A percentile compares a stretch with the other conserved stretches of the same genome.
phyloP scores from a whole-genome alignment of 768 basidiomycete genomes.

The Filobasidium floriforme region DNA sequence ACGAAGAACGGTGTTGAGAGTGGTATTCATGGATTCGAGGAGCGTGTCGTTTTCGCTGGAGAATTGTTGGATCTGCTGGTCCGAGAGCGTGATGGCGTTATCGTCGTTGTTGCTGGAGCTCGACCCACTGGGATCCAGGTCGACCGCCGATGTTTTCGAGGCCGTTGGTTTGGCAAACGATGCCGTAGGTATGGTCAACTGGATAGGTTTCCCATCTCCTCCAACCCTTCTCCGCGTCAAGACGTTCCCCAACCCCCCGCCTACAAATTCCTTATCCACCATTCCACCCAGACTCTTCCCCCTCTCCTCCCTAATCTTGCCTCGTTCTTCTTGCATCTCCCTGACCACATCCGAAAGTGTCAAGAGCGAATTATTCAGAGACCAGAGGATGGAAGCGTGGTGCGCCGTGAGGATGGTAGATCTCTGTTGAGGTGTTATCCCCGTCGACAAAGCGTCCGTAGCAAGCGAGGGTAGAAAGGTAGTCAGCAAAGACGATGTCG shows the following conservation, averaged over 20 bases:
- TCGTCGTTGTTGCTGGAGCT: conserved; percentile 54
- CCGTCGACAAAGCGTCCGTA: not conserved
- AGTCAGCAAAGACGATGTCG: conserved; percentile 46
- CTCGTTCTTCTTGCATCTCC: conserved; percentile 88
- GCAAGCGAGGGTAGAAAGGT: conserved; percentile 54
- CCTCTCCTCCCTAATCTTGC: conserved; percentile 77
- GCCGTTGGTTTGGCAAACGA: conserved; percentile 6
- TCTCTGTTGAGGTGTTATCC: conserved; percentile 6
- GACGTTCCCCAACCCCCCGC: not conserved
- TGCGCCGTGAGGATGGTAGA: conserved; percentile 76
- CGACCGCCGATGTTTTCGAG: not conserved
- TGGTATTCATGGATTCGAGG: conserved; percentile 72
- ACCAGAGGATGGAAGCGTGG: conserved; percentile 86
- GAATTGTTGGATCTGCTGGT: conserved; percentile 66
- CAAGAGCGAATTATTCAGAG: conserved; percentile 70
- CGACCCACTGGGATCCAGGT: conserved; percentile 27
- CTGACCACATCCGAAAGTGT: conserved; percentile 70
- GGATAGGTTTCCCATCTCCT: conserved; percentile 3
- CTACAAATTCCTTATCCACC: conserved; percentile 45
- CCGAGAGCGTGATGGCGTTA: conserved; percentile 30
- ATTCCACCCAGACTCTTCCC: conserved; percentile 63
- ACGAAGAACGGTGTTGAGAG: conserved; percentile 77
- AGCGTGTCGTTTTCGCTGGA: conserved; percentile 85
- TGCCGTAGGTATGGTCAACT: conserved; percentile 29
- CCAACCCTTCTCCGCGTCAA: not conserved